Evolutionary conservation across 768 basidiomycete genomes (phyloP).

Genomic region (Termitomyces heimii): DNA sequence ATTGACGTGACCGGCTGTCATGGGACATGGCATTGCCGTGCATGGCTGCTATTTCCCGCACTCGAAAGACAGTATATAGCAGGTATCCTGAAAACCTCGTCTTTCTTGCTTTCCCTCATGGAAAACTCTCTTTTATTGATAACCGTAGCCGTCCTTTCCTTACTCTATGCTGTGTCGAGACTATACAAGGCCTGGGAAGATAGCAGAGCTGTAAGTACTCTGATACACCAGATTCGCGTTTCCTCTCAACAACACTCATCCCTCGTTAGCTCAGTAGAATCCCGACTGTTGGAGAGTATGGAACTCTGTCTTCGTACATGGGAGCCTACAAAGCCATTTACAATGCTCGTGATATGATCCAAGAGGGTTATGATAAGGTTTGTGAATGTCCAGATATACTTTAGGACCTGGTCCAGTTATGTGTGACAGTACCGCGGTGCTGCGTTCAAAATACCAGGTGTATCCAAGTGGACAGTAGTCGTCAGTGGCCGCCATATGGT

Average conservation of each 20-base stretch:
- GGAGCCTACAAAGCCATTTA: conserved; percentile 19
- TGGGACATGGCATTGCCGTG: not conserved
- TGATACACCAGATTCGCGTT: not conserved
- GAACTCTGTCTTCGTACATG: conserved; percentile 23
- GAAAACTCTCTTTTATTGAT: not conserved
- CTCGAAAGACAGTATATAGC: not conserved
- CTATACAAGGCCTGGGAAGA: conserved; percentile 2
- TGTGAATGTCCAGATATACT: not conserved
- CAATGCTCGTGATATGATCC: conserved; percentile 20
- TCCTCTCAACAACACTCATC: not conserved
- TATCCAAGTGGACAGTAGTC: conserved; percentile 40
- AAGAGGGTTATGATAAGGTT: conserved; percentile 27
- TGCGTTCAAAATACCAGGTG: conserved; percentile 35
- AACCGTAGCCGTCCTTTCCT: not conserved
- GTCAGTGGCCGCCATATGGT: conserved; percentile 33
- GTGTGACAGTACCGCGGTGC: conserved; percentile 9
- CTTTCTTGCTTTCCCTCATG: not conserved
- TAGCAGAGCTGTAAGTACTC: not conserved
- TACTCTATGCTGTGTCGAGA: not conserved
- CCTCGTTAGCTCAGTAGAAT: conserved; percentile 17
- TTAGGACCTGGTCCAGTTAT: not conserved
- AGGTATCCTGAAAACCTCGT: not conserved
- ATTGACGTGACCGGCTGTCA: not conserved
- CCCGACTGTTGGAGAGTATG: conserved; percentile 26
- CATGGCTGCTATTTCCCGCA: not conserved